Base-by-base conservation (phyloP, 2,329 filamentous ascomycete genomes). In the Sodiomyces alkalinus region DNA sequence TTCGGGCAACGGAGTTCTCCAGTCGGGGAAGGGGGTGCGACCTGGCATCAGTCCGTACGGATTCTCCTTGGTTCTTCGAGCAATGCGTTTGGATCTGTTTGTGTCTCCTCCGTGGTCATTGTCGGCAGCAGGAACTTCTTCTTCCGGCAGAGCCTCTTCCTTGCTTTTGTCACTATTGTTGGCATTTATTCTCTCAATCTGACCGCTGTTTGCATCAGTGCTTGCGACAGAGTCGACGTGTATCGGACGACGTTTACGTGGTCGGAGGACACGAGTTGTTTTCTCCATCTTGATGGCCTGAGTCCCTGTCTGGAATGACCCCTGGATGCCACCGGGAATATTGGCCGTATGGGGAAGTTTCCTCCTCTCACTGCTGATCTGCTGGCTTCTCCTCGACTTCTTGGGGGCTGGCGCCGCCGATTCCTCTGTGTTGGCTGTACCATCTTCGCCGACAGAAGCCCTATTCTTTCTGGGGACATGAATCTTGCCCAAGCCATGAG, bases 1-100 rank as follows among this genome's bases (percentile, higher is more conserved):
- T 28, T 73, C 67, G 0, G 60, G 42, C 0, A 75, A 83, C 0
- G 82, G 82, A 31, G 62, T 64, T 3, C 49, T 40, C 47, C 70
- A 77, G 32, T 75, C 59, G 0, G 80, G 78, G 38, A 77, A 92
- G 0, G 81, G 82, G 1, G 71, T 65, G 29, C 44, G 41, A 15
- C 68, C 66, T 16, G 65, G 65, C 3, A 57, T 69, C 17, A 73
- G 43, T 9, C 64, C 60, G 32, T 72, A 72, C 3, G 52, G 53
- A 28, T 41, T 39, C 4, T 47, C 43, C 29, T 46, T 45, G 2
- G 47, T 47, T 29, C 42, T 46, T 24, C 40, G 37, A 4, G 41
- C 38, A 22, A 38, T 34, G n/a, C 34, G 39, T 27, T 37, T 45
- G n/a, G n/a, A n/a, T 2, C 26, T 25, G 31, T 40, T 46, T 14